phyloP scores from a whole-genome alignment of 2,329 filamentous ascomycete species.

The Aureobasidium subglaciale region DNA sequence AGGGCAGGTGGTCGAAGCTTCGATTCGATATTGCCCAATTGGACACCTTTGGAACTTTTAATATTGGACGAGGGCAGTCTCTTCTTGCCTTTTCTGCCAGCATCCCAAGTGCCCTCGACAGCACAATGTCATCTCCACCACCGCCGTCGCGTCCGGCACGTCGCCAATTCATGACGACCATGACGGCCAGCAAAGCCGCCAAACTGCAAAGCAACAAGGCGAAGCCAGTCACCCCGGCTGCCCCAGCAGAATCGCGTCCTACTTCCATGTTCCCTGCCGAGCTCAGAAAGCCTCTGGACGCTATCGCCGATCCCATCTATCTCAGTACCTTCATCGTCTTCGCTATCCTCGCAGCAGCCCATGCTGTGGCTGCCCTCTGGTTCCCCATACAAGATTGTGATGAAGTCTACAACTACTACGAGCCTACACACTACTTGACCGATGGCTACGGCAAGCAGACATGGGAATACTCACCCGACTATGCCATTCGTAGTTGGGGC shows the following conservation, averaged over 20 bases:
- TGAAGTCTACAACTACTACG: conserved; percentile 99
- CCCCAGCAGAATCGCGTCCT: neutral
- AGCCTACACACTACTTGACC: conserved; percentile 86
- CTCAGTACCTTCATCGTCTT: conserved; percentile 65
- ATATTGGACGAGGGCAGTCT: no score
- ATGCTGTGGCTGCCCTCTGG: conserved; percentile 68
- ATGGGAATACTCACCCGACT: conserved; percentile 97
- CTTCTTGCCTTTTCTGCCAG: neutral
- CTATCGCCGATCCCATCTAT: conserved; percentile 1
- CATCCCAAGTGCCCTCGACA: neutral
- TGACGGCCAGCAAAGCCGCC: neutral
- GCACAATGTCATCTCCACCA: neutral
- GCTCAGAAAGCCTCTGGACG: conserved; percentile 3
- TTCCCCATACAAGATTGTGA: conserved; percentile 97
- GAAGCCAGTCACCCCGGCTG: neutral
- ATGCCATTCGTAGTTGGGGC: conserved; percentile 90
- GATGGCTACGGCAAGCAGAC: conserved; percentile 93
- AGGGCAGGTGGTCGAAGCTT: neutral
- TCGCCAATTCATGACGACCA: conserved; percentile 9
- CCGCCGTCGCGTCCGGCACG: conserved; percentile 2
- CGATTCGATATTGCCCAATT: neutral
- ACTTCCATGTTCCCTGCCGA: neutral
- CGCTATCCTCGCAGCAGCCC: conserved; percentile 69
- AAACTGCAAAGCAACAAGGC: neutral
- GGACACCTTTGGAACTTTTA: no score